These are phyloP conservation scores for Nicotiana tomentosiformis DNA, from an alignment of 257 asterid species.

Conservation along the genomic window DNA sequence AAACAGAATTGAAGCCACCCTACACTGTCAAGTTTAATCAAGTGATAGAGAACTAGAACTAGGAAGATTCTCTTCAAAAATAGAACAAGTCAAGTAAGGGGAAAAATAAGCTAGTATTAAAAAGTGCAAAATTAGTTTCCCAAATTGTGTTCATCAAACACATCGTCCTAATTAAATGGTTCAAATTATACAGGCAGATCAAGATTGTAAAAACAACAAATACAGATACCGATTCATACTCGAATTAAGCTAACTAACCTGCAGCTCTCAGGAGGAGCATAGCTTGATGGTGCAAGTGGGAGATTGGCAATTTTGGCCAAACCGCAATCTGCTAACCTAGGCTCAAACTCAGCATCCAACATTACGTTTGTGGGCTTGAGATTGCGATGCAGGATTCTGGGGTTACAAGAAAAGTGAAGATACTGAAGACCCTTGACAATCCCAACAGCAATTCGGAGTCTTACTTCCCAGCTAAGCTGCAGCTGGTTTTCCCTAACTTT, in stretches of 20 bases:
- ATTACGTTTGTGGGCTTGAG: conserved; percentile 88
- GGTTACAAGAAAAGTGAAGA: conserved; percentile 73
- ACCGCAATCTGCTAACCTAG: conserved; percentile 77
- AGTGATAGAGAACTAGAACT: neutral
- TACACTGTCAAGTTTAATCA: neutral
- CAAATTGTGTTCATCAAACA: neutral
- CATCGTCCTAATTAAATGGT: too few species aligned
- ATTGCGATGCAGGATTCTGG: conserved; percentile 60
- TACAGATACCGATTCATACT: too few species aligned
- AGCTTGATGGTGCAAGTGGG: conserved; percentile 35
- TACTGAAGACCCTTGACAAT: conserved; percentile 67
- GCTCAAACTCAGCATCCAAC: conserved; percentile 65
- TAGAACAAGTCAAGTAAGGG: too few species aligned
- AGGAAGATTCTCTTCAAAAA: neutral
- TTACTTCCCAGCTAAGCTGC: conserved; percentile 71
- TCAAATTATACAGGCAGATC: too few species aligned
- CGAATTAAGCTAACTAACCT: conserved; percentile 29
- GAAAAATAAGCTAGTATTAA: too few species aligned
- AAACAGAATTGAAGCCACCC: neutral
- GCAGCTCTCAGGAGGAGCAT: conserved; percentile 67
- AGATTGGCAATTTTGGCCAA: conserved; percentile 48
- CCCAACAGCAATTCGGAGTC: conserved; percentile 78
- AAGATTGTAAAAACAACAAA: neutral
- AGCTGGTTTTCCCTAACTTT: conserved; percentile 59
- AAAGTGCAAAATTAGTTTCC: too few species aligned